These are phyloP conservation scores for Alopecurus myosuroides DNA, from an alignment of 176 grass and related monocot species.

Conservation along the genomic window DNA sequence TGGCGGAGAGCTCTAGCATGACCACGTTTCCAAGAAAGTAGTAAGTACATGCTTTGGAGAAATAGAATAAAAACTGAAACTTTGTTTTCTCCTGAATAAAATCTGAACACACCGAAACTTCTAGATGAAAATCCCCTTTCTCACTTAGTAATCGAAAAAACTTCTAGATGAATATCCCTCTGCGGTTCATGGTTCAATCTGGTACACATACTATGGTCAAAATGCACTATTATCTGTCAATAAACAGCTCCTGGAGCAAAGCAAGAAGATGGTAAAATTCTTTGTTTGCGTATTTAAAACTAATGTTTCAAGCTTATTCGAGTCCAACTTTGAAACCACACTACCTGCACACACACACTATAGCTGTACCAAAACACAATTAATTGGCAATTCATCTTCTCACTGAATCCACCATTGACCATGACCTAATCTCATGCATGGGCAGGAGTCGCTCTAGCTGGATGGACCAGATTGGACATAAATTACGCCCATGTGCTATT, in stretches of 20 bases:
- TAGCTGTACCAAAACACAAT: background rate
- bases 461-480: constrained; percentile 47
- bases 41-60: background rate
- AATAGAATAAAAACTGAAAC: background rate
- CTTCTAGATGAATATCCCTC: no score
- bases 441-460: constrained; percentile 14
- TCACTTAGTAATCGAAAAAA: no score
- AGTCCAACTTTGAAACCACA: background rate
- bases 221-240: background rate
- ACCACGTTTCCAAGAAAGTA: background rate
- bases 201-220: background rate
- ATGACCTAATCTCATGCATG: background rate
- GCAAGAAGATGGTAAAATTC: background rate
- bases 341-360: background rate
- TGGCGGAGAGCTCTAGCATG: background rate
- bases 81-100: background rate
- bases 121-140: background rate
- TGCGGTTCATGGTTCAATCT: background rate
- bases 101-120: background rate
- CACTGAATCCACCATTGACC: background rate
- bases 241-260: background rate
- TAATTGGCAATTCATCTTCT: background rate
- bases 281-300: background rate
- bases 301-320: no score
- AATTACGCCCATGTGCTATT: constrained; percentile 58